Evolutionary conservation across 805 yeast species (phyloP), one percentile per base, ranked within the genome.

Genomic region (Suhomyces tanzawaensis): DNA sequence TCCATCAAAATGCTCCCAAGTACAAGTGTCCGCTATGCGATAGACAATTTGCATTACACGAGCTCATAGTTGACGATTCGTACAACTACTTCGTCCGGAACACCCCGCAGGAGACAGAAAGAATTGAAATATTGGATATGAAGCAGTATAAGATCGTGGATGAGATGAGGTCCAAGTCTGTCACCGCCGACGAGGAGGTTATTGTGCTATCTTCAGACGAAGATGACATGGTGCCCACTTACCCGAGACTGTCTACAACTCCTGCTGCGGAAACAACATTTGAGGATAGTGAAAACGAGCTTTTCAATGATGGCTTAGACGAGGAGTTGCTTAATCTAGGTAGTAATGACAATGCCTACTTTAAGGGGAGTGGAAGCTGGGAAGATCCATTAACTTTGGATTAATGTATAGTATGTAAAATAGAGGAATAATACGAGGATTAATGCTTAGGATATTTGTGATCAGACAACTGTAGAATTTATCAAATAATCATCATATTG

Each of bases 1-100:
- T 13, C 25, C 27, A 9, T 9, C 41, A 4, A 13, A 32, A 36
- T 15, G 31, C 27, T 11, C 70, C 70, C 14, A 38, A 44, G 2
- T 69, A 64, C 52, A 57, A 53, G 39, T 69, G 74, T 44, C 74
- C 74, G 4, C 42, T 68, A 12, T 69, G 74, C 42, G 70, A 69
- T 46, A 44, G 37, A 15, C 40, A 43, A 29, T 69, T 69, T 39
- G 58, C 53, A 14, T 49, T 69, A 28, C 53, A 49, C 34, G 66
- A 64, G 33, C 46, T 69, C 14, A 51, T 50, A 35, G 64, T 69
- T 15, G 59, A 67, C 36, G 71, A 68, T 37, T 53, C 66, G 5
- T 64, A 58, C 54, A 69, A 69, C 37, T 69, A 56, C 42, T 69
- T 69, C 39, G 66, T 69, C 25, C 67, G 64, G 38, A 58, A 59